Percentiles rank a stretch among this genome's conserved stretches.
phyloP scores from a whole-genome alignment of 371 early-diverging fungal genomes.

The Smittium culicis region DNA sequence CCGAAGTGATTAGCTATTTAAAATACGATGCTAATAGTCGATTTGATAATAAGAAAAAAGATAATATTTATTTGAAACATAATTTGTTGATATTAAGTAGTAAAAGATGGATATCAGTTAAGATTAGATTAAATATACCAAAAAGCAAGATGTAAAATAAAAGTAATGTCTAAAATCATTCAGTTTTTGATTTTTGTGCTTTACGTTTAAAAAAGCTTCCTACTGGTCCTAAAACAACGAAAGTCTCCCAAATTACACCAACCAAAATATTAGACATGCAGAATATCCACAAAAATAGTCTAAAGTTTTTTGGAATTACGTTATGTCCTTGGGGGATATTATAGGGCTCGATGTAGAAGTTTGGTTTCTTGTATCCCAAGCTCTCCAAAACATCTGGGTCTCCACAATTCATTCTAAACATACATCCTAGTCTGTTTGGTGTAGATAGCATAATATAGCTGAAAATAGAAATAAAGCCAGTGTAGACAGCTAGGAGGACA shows the following conservation, averaged over 20 bases:
- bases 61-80: no score
- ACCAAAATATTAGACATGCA: background rate
- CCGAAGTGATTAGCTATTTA: no score
- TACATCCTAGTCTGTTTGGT: constrained; percentile 52
- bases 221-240: constrained; percentile 11
- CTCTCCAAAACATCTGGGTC: constrained; percentile 31
- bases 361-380: constrained; percentile 31
- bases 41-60: no score
- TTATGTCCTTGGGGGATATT: constrained; percentile 46
- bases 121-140: no score
- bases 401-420: constrained; percentile 67
- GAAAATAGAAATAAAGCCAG: constrained; percentile 37
- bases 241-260: constrained; percentile 10
- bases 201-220: background rate
- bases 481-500: constrained; percentile 40
- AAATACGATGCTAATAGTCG: no score
- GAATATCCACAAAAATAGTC: constrained; percentile 9
- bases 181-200: no score
- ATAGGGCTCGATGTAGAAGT: constrained; percentile 33
- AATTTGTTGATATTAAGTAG: no score
- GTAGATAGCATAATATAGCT: constrained; percentile 44
- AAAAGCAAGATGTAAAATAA: no score
- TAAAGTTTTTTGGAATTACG: constrained; percentile 34
- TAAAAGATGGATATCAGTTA: no score
- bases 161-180: no score